Percentiles rank a stretch among this genome's conserved stretches.
phyloP scores from a whole-genome alignment of 23 red algal genomes.

The Cyanidioschyzon merolae region DNA sequence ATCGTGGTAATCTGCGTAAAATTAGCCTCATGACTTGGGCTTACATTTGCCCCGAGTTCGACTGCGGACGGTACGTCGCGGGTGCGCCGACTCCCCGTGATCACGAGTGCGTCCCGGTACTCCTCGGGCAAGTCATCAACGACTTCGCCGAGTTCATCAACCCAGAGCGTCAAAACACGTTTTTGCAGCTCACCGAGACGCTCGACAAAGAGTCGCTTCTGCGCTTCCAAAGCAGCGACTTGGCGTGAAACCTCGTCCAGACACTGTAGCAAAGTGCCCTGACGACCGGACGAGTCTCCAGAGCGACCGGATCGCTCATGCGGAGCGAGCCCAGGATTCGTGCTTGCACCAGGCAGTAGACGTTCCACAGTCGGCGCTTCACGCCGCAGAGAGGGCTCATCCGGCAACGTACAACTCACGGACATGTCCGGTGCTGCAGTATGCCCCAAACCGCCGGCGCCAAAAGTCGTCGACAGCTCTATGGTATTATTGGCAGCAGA shows the following conservation, averaged over 20 bases:
- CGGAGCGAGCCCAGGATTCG: background rate
- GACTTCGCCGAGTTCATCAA: constrained; percentile 7
- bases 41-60: background rate
- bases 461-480: background rate
- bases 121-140: constrained; percentile 1
- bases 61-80: background rate
- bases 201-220: constrained; percentile 4
- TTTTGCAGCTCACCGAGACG: constrained; percentile 8
- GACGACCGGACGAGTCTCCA: background rate
- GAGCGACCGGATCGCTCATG: background rate
- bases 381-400: background rate
- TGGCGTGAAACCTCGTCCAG: constrained; percentile 6
- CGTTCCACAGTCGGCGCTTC: background rate
- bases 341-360: background rate
- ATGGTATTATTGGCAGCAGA: background rate
- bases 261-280: background rate
- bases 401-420: background rate
- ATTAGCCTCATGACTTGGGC: background rate
- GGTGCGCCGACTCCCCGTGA: background rate
- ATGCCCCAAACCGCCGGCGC: background rate
- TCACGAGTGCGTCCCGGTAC: constrained; percentile 5
- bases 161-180: constrained; percentile 2
- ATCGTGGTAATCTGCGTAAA: constrained; percentile 4
- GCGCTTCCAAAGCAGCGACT: background rate
- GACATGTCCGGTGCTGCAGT: background rate